Percentiles rank a stretch among this genome's conserved stretches.
phyloP scores from a whole-genome alignment of 495 filamentous ascomycete species.

The Penicillium bovifimosum region DNA sequence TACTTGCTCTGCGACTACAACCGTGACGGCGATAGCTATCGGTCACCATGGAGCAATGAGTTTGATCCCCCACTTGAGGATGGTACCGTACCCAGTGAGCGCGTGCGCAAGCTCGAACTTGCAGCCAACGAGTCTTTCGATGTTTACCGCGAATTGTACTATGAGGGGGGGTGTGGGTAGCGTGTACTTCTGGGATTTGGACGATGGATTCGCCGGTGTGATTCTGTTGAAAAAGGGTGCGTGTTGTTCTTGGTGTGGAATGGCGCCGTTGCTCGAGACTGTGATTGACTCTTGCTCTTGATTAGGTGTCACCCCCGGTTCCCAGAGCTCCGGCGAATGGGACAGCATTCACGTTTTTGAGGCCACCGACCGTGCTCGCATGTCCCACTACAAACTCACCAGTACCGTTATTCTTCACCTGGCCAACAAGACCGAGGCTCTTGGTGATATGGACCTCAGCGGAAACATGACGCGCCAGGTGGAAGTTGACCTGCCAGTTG shows the following conservation, averaged over 20 bases:
- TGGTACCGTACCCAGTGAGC: slow-evolving; percentile 74
- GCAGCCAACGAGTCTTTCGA: slow-evolving; percentile 94
- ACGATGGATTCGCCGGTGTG: slow-evolving; percentile 96
- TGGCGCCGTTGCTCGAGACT: not conserved
- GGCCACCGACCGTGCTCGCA: slow-evolving; percentile 81
- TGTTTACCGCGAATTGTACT: slow-evolving; percentile 95
- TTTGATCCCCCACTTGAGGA: slow-evolving; percentile 85
- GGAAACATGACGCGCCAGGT: slow-evolving; percentile 98
- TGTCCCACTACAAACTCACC: slow-evolving; percentile 94
- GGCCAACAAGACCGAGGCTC: slow-evolving; percentile 58
- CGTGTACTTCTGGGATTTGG: slow-evolving; percentile 98
- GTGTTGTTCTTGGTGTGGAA: not conserved
- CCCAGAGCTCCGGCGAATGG: slow-evolving; percentile 79
- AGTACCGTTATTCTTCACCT: slow-evolving; percentile 93
- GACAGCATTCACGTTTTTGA: slow-evolving; percentile 99
- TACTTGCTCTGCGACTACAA: slow-evolving; percentile 99
- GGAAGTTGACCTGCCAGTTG: slow-evolving; percentile 81
- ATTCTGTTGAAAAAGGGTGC: slow-evolving; percentile 90
- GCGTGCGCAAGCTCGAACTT: slow-evolving; percentile 88
- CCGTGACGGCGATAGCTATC: slow-evolving; percentile 94
- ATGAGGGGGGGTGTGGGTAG: slow-evolving; percentile 93
- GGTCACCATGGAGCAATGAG: slow-evolving; percentile 96
- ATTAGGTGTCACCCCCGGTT: slow-evolving; percentile 56
- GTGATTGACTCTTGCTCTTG: slow-evolving; percentile 2
- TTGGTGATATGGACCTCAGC: slow-evolving; percentile 88